Evolutionary conservation across 208 protist genomes (phyloP).

Genomic region (Crithidia bombi): DNA sequence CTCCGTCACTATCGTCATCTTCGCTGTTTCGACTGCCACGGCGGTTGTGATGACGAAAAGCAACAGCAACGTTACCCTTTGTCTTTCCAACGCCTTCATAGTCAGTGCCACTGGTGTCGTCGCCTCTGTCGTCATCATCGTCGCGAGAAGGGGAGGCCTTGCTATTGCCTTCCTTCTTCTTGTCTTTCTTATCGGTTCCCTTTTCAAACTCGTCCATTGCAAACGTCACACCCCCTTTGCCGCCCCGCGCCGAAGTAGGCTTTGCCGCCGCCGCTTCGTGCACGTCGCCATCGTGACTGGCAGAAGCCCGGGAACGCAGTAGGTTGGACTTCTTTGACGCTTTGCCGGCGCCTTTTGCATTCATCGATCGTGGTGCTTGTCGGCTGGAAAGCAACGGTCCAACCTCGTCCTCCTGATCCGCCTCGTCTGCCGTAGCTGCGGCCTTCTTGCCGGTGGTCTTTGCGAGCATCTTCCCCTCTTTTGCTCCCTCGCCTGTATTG

Average conservation of each 20-base stretch:
- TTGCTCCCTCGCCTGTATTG: not conserved
- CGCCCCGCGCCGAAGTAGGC: not conserved
- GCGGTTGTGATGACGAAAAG: not conserved
- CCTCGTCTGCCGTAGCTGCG: not conserved
- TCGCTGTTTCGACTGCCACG: not conserved
- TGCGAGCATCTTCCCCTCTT: not conserved
- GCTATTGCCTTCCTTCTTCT: not conserved
- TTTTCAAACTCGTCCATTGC: constrained; percentile 1
- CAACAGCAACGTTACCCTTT: not conserved
- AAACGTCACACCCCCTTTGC: not conserved
- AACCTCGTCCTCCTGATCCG: not conserved
- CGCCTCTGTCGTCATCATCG: too few relatives aligned
- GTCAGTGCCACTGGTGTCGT: not conserved
- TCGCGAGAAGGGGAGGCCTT: too few relatives aligned
- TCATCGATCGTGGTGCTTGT: not conserved
- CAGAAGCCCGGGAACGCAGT: not conserved
- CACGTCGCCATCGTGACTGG: not conserved
- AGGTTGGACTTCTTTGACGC: not conserved
- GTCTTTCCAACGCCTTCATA: not conserved
- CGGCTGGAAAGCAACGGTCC: not conserved
- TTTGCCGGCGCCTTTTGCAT: not conserved
- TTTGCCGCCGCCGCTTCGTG: not conserved
- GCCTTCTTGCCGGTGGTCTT: not conserved
- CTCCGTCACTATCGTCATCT: not conserved
- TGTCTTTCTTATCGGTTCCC: not conserved